phyloP scores from a whole-genome alignment of 148 eudicot genomes.

The Bassia scoparia region DNA sequence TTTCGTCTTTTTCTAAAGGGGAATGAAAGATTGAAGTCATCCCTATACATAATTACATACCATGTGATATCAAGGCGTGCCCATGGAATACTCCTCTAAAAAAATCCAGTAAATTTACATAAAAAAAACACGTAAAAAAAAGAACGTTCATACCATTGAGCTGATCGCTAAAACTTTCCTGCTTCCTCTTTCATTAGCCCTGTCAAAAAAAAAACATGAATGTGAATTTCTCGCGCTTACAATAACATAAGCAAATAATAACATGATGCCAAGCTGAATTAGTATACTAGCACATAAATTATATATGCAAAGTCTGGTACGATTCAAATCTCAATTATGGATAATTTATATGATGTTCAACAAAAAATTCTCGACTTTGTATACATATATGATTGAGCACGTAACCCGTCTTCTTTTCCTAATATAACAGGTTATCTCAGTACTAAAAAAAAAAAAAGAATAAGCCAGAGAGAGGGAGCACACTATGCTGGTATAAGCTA shows the following conservation, averaged over 20 bases:
- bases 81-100: no score
- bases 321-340: background rate
- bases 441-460: background rate
- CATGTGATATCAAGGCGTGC: background rate
- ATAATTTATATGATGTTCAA: background rate
- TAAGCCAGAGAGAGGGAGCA: background rate
- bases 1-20: no score
- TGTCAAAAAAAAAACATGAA: background rate
- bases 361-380: background rate
- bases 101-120: background rate
- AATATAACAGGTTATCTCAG: slow-evolving; percentile 3
- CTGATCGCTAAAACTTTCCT: background rate
- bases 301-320: background rate
- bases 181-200: background rate
- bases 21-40: background rate
- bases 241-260: background rate
- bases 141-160: slow-evolving; percentile 1
- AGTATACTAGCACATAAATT: background rate
- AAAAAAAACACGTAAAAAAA: background rate
- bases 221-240: background rate
- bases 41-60: background rate
- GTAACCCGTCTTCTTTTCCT: background rate
- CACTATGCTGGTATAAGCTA: slow-evolving; percentile 34
- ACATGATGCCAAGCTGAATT: background rate
- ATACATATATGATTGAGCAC: background rate